Evolutionary conservation across 805 yeast genomes (phyloP), one percentile per base, ranked within the genome.

Genomic region (Deakozyma indianensis): DNA sequence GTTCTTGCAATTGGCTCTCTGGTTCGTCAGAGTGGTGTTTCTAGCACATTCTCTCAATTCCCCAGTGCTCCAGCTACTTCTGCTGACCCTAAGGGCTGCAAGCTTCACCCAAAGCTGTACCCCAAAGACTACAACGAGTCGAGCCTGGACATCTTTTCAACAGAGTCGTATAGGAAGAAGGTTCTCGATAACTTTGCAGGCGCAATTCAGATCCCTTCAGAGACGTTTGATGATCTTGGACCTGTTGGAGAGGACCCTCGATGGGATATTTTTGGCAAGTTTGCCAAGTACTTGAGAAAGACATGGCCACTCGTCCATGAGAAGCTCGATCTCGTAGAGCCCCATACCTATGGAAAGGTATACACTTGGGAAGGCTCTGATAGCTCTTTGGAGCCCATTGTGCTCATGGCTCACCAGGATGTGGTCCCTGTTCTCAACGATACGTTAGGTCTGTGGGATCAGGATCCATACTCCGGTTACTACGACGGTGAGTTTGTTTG

Each of bases 391-490:
- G 78, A 80, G 56, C 90, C 90, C n/a, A 52, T 80, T 27, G 56
- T 83, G 59, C 64, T 81, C 42, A 72, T 79, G 51, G 86, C 87
- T 2, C 92, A 83, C 57, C 80, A 75, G 59, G 90, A 82, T 55
- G 82, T 78, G 5, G 92, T 83, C 28, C 90, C 92, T 1, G 78
- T 80, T 5, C 80, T 76, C 52, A 55, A 62, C 21, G 71, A 45
- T 41, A 74, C 83, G 0, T 57, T 68, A 47, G 62, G 56, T 35
- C 65, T 73, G 47, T 83, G 90, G 90, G 61, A 60, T 1, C 65
- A 73, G 55, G 76, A 77, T 4, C 92, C 92, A 9, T 79, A 75
- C 47, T 57, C 64, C n/a, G 84, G 80, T 15, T 64, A 69, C 53
- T 81, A 64, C 57, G 90, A 83, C 54, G 84, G 83, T 22, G 65